Percentiles rank a stretch among this genome's conserved stretches.
These are phyloP conservation scores for Fragosphaeria purpurea DNA, from an alignment of 2,329 filamentous ascomycete genomes.

Conservation along the genomic window DNA sequence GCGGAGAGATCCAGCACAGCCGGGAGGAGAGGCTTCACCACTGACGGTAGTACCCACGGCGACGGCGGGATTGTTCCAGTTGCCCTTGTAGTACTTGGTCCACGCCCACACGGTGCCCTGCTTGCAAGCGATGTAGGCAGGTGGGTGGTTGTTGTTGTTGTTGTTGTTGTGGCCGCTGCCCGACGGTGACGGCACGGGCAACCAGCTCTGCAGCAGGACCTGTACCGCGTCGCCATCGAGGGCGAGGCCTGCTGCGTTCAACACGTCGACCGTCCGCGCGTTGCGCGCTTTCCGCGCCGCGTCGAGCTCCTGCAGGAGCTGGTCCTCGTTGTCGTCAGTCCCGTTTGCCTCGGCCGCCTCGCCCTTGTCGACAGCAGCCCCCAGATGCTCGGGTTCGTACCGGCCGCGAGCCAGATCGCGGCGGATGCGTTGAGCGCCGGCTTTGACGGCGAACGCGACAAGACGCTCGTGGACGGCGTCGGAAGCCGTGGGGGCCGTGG, in stretches of 20 bases:
- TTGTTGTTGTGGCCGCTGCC: not conserved
- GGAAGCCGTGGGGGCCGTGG: not conserved
- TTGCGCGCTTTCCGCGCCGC: conserved; percentile 1
- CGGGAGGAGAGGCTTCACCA: no score
- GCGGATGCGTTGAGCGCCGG: not conserved
- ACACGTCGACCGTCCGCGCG: not conserved
- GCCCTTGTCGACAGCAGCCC: not conserved
- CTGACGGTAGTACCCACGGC: no score
- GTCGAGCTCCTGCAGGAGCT: not conserved
- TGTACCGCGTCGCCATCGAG: not conserved
- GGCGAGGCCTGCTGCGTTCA: conserved; percentile 1
- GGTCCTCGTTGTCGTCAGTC: not conserved
- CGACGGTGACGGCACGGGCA: not conserved
- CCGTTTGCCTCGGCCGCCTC: not conserved
- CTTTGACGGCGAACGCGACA: not conserved
- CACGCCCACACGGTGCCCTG: conserved; percentile 6
- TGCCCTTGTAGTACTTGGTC: conserved; percentile 14
- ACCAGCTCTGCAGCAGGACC: conserved; percentile 6
- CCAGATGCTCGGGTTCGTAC: not conserved
- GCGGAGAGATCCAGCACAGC: no score
- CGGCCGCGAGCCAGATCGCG: not conserved
- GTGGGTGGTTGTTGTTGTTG: not conserved
- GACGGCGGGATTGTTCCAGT: not conserved
- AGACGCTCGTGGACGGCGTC: conserved; percentile 1
- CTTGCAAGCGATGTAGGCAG: not conserved